phyloP scores from a whole-genome alignment of 228 moss, liverwort and hornwort species.

The Sphagnum fallax region DNA sequence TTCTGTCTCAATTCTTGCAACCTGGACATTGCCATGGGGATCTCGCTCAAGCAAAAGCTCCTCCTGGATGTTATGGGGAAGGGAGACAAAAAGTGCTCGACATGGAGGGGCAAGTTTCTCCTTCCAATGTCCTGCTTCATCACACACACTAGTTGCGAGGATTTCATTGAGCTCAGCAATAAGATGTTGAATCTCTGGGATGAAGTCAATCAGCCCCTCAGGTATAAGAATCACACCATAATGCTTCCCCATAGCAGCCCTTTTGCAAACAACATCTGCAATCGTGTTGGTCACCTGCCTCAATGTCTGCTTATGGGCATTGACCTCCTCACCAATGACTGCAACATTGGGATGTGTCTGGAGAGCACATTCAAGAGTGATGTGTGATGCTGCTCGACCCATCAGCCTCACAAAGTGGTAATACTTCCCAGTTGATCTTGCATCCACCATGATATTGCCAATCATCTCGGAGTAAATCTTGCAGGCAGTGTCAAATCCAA shows the following conservation, averaged over 20 bases:
- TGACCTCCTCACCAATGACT: conserved; percentile 52
- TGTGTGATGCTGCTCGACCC: conserved; percentile 65
- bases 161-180: conserved; percentile 53
- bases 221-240: conserved; percentile 52
- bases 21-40: conserved; percentile 58
- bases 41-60: conserved; percentile 47
- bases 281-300: conserved; percentile 35
- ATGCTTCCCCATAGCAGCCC: conserved; percentile 30
- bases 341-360: conserved; percentile 57
- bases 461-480: conserved; percentile 87
- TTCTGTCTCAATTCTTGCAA: conserved; percentile 56
- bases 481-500: conserved; percentile 90
- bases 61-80: conserved; percentile 39
- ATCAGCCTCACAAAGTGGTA: conserved; percentile 90
- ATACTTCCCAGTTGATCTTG: conserved; percentile 83
- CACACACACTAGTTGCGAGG: conserved; percentile 27
- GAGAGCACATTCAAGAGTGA: conserved; percentile 57
- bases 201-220: conserved; percentile 56
- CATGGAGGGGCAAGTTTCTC: conserved; percentile 28
- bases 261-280: conserved; percentile 38
- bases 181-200: conserved; percentile 47
- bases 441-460: conserved; percentile 95
- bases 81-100: conserved; percentile 31
- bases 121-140: conserved; percentile 35
- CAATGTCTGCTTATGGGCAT: conserved; percentile 12